Evolutionary conservation across 345 rosid genomes (phyloP).

Genomic region (Citrus sp.): DNA sequence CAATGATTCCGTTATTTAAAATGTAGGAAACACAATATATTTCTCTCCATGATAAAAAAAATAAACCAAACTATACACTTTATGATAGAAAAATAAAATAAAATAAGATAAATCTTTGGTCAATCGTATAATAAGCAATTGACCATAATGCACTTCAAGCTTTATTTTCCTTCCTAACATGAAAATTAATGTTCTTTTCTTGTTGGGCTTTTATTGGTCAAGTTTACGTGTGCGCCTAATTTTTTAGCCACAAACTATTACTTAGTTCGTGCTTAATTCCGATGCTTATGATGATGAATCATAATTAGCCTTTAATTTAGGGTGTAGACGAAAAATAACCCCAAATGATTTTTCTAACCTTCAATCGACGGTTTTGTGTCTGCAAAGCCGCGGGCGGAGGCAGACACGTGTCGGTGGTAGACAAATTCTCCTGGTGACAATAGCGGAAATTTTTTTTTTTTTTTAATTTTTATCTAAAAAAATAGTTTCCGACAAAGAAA

Average conservation of each 20-base stretch:
- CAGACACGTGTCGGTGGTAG: background rate
- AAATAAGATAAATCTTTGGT: background rate
- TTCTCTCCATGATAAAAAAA: background rate
- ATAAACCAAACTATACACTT: background rate
- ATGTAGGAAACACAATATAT: background rate
- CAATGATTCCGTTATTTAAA: background rate
- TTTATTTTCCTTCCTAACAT: background rate
- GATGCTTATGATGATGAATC: too few relatives aligned
- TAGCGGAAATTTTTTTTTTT: background rate
- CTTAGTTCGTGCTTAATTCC: too few relatives aligned
- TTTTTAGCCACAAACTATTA: too few relatives aligned
- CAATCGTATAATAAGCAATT: background rate
- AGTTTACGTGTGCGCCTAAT: background rate
- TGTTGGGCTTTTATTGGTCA: too few relatives aligned
- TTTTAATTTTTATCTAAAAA: too few relatives aligned
- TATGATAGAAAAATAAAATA: background rate
- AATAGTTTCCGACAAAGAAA: conserved; percentile 21
- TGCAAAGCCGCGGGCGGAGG: too few relatives aligned
- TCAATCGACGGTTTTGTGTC: too few relatives aligned
- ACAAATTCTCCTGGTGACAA: background rate
- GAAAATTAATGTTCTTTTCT: background rate
- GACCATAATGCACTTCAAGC: background rate
- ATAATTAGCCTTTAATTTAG: too few relatives aligned
- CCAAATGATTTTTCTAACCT: too few relatives aligned
- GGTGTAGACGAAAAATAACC: too few relatives aligned